Evolutionary conservation across 768 basidiomycete species (phyloP), one percentile per base, ranked within the genome.

Genomic region (Boletus speciosus): DNA sequence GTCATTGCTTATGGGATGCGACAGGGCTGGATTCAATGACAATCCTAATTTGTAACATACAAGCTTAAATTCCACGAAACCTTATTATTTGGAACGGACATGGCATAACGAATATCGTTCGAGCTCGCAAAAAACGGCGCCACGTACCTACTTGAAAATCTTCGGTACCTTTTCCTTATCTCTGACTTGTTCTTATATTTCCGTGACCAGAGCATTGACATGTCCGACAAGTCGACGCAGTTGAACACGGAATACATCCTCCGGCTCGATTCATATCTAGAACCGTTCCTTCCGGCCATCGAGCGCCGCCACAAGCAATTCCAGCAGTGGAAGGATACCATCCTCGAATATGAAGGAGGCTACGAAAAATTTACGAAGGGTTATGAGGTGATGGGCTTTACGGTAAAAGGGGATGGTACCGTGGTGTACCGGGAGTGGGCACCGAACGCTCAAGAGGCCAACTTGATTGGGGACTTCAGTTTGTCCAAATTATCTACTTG

Each of bases 401-500:
- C 88, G 54, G 81, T 92, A 39, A 77, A 76, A 38, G 66, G 73
- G 36, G 80, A 86, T 53, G 85, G 84, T 49, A 78, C 85, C 29
- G 81, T 98, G 31, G 73, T 80, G 8, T 98, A 98, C 71, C 79
- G 90, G 62, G 97, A 99, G 69, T 99, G 97, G 97, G 96, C 97
- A 9, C 95, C 97, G 0, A 90, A 90, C 61, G 95, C 89, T 16
- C 74, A 64, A 42, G 85, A 88, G 62, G 96, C 95, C 4, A 80
- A 75, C 67, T 73, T 99, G 52, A 93, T 93, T 62, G 97, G 97
- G 41, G 96, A 99, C 43, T 99, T 99, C 78, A 99, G 95, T 98
- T 60, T 71, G 93, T 82, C 44, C 32, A 48, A 10, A 29, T 11
- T 21, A 49, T 40, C 29, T 46, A 39, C 42, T 37, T 39, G 27